phyloP scores from a whole-genome alignment of 306 rosid genomes.

The Sphenostylis stenocarpa region DNA sequence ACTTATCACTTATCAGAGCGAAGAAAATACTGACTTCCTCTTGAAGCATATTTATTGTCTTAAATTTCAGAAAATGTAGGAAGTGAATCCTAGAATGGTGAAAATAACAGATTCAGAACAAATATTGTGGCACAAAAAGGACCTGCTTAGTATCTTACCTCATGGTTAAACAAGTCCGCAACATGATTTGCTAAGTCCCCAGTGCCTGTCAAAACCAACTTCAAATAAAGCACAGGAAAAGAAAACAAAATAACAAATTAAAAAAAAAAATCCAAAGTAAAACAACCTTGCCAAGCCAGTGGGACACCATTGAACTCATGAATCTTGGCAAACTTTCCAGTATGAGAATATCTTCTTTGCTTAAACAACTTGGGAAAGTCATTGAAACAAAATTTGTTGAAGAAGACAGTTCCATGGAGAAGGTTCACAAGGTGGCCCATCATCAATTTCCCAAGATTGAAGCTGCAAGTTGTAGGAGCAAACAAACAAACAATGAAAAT shows the following conservation, averaged over 20 bases:
- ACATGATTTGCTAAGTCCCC: slow-evolving; percentile 37
- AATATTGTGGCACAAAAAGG: slow-evolving; percentile 13
- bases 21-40: neutral
- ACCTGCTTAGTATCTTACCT: slow-evolving; percentile 38
- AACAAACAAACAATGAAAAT: neutral
- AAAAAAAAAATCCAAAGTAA: neutral
- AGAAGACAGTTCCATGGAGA: slow-evolving; percentile 38
- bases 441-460: slow-evolving; percentile 2
- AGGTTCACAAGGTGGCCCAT: slow-evolving; percentile 53
- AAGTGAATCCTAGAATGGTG: neutral
- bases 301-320: slow-evolving; percentile 33
- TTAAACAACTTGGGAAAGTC: slow-evolving; percentile 38
- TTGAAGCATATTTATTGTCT: neutral
- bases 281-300: slow-evolving; percentile 48
- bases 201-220: slow-evolving; percentile 47
- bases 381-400: slow-evolving; percentile 35
- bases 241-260: neutral
- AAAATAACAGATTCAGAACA: slow-evolving; percentile 4
- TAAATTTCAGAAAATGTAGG: neutral
- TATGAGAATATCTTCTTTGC: slow-evolving; percentile 27
- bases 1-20: neutral
- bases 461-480: slow-evolving; percentile 15
- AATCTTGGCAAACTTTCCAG: slow-evolving; percentile 27
- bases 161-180: slow-evolving; percentile 29
- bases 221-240: slow-evolving; percentile 22